These are phyloP conservation scores for Sporobolomyces phaffii DNA, from an alignment of 768 basidiomycete species.

Conservation along the genomic window DNA sequence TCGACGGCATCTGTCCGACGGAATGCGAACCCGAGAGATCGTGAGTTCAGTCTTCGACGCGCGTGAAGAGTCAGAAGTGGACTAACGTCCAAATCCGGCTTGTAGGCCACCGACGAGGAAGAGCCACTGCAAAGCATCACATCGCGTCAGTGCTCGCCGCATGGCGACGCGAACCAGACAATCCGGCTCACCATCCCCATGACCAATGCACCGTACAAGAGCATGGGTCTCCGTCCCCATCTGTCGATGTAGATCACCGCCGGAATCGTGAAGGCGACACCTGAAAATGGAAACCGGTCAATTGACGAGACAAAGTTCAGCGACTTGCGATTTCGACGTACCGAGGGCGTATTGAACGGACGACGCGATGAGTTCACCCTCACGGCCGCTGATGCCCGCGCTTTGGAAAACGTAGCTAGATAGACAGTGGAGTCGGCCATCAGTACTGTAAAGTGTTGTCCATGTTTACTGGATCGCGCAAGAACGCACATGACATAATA, in stretches of 20 bases:
- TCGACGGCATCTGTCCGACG: no score
- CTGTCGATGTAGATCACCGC: constrained; percentile 63
- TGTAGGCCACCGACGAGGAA: constrained; percentile 72
- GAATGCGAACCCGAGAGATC: no score
- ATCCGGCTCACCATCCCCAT: no score
- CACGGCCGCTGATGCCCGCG: constrained; percentile 65
- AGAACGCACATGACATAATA: background rate
- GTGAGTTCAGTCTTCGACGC: no score
- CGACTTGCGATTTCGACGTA: no score
- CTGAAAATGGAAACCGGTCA: no score
- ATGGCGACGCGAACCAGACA: no score
- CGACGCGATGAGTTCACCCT: constrained; percentile 68
- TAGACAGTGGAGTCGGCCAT: background rate
- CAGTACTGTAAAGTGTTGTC: no score
- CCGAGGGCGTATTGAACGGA: constrained; percentile 55
- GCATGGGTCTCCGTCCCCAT: constrained; percentile 73
- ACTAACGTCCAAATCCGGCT: constrained; percentile 59
- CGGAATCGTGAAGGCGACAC: constrained; percentile 37
- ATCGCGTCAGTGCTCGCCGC: no score
- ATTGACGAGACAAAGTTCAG: no score
- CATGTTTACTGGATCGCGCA: background rate
- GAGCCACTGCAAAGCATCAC: no score
- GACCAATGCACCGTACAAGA: constrained; percentile 48
- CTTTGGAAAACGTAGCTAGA: constrained; percentile 65
- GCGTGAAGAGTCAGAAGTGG: no score